A percentile compares a stretch with the other conserved stretches of the same genome.
phyloP scores from a whole-genome alignment of 176 grass and related monocot species.

The Panicum miliaceum region DNA sequence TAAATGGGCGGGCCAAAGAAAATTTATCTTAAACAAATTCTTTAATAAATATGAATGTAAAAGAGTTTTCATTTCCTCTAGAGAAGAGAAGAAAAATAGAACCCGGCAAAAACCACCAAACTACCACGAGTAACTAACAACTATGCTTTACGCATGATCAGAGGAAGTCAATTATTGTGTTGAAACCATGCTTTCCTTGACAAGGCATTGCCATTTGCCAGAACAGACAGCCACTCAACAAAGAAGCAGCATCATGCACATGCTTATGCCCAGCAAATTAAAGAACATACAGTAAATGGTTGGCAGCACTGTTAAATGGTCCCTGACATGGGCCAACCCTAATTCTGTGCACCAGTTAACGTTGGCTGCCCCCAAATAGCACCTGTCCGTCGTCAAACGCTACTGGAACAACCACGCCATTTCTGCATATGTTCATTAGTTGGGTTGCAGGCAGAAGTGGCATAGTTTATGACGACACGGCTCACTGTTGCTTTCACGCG shows the following conservation, averaged over 20 bases:
- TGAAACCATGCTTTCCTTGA: background rate
- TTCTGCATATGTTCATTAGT: background rate
- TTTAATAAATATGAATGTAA: background rate
- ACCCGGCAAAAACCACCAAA: background rate
- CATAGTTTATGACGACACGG: background rate
- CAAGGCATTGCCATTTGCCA: background rate
- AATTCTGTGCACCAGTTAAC: conserved; percentile 27
- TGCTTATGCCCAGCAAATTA: conserved; percentile 39
- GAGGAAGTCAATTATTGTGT: background rate
- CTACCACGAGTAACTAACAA: background rate
- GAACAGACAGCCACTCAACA: background rate
- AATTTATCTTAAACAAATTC: background rate
- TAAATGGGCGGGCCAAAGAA: background rate
- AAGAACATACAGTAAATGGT: conserved; percentile 9
- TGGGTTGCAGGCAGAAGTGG: background rate
- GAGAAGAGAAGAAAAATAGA: background rate
- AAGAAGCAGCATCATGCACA: background rate
- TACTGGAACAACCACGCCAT: background rate
- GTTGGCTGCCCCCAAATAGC: conserved; percentile 27
- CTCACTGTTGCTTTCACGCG: conserved; percentile 37
- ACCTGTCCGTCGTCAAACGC: background rate
- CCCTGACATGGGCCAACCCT: background rate
- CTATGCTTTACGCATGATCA: background rate
- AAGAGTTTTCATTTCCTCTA: background rate
- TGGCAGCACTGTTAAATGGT: conserved; percentile 24